Conservation (phyloP, 805 yeast genomes). For the Saccharomycopsis fermentans region DNA sequence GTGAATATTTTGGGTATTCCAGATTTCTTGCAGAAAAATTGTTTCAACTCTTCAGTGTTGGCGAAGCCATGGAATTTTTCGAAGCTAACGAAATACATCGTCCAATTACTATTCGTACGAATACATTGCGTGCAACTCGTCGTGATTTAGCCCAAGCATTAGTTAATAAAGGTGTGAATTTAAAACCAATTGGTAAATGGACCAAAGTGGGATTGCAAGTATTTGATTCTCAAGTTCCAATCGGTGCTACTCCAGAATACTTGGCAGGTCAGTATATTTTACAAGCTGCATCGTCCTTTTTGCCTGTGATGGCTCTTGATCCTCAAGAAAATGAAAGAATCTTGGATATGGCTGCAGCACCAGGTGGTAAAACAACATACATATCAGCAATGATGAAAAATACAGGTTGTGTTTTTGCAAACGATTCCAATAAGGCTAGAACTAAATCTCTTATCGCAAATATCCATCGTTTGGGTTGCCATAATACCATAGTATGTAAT, state of each 20-base stretch:
- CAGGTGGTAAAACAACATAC: constrained; percentile 55
- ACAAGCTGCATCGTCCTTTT: constrained; percentile 96
- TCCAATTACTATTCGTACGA: constrained; percentile 96
- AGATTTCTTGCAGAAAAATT: constrained; percentile 88
- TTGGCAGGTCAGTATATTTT: constrained; percentile 94
- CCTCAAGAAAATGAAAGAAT: constrained; percentile 97
- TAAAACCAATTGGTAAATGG: constrained; percentile 97
- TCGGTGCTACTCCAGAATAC: constrained; percentile 99
- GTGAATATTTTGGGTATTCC: constrained; percentile 89
- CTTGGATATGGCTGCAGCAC: constrained; percentile 88
- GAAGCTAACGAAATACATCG: constrained; percentile 97
- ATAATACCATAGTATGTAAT: constrained; percentile 91
- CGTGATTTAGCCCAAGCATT: constrained; percentile 91
- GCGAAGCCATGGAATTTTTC: constrained; percentile 95
- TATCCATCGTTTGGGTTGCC: constrained; percentile 93
- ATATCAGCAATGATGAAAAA: constrained; percentile 83
- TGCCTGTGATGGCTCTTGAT: constrained; percentile 94
- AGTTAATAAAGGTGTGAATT: constrained; percentile 92
- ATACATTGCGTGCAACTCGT: constrained; percentile 87
- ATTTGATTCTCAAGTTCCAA: constrained; percentile 98
- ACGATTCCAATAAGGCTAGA: constrained; percentile 93
- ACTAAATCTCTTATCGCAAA: constrained; percentile 95
- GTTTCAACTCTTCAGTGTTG: constrained; percentile 82
- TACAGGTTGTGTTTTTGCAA: constrained; percentile 95
- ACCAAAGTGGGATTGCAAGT: constrained; percentile 96